Base-by-base conservation (phyloP, 148 eudicot species). In the Fallopia convolvulus region DNA sequence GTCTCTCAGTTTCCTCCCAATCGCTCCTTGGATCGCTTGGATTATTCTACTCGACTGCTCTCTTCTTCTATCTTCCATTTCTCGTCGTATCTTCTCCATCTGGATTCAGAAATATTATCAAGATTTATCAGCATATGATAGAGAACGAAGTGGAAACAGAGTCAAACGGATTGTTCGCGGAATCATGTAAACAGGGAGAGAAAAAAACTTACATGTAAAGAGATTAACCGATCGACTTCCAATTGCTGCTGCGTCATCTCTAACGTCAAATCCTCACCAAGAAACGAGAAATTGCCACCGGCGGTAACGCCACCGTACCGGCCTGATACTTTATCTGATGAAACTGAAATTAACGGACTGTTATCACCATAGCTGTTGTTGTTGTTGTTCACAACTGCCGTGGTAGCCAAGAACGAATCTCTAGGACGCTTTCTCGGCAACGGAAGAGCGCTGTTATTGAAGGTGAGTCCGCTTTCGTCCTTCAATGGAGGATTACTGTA, bases 381-480 rank as follows among this genome's bases (percentile, higher is more conserved):
- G 60, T 5, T 53, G 60, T 53, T 53, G 60, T 53, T 53, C 60
- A 53, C 21, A 20, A 23, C 65, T 8, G 33, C 26, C 17, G 78
- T 47, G 1, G 83, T 36, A 1, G 40, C 41, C 41, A 32, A 36
- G 44, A 42, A 39, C 20, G 72, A 36, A 68, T 87, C 89, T 73
- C 92, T 76, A 0, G 85, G 21, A 12, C 92, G 86, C 80, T 92
- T 90, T 71, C 91, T 83, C 0, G 92, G 76, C 13, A 75, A 74
- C 13, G 83, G 84, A 1, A 83, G 76, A 50, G 77, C 77, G 70
- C 75, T 79, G 65, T 83, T 77, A 50, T 80, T 80, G 41, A 77
- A 88, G 26, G 92, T 86, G 46, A 90, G 82, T 3, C 94, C 92
- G 49, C 94, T 90, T 1, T 92, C 94, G 15, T 87, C 83, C 53